phyloP scores from a whole-genome alignment of 352 stramenopile species.

The Pythium plurisporium region DNA sequence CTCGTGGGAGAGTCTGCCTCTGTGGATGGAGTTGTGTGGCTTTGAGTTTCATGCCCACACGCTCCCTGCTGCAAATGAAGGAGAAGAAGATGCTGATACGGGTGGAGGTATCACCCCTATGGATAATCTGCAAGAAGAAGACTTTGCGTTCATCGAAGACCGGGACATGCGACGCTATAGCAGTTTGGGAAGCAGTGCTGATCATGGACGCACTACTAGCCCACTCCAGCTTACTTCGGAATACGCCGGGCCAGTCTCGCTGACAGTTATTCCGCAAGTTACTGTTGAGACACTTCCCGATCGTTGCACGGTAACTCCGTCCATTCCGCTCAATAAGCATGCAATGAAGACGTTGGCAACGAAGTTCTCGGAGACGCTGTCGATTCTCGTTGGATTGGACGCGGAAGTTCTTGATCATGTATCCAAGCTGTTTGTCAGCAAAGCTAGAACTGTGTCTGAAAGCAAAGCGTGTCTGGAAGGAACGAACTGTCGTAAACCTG shows the following conservation, averaged over 20 bases:
- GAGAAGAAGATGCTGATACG: background rate
- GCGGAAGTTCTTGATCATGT: conserved; percentile 73
- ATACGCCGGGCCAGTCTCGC: conserved; percentile 32
- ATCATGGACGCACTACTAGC: conserved; percentile 30
- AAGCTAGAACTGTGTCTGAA: conserved; percentile 63
- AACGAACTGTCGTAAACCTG: conserved; percentile 61
- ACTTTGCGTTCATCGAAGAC: conserved; percentile 81
- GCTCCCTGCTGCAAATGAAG: conserved; percentile 1
- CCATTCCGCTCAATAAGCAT: conserved; percentile 57
- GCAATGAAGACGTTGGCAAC: conserved; percentile 59
- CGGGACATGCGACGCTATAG: conserved; percentile 56
- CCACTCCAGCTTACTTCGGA: conserved; percentile 47
- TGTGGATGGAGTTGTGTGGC: conserved; percentile 67
- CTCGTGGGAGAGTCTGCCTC: conserved; percentile 43
- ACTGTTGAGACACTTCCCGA: conserved; percentile 33
- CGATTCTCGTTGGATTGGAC: conserved; percentile 68
- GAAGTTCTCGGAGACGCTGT: conserved; percentile 84
- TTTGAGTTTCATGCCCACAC: conserved; percentile 53
- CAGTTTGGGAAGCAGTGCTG: conserved; percentile 53
- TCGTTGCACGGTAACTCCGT: conserved; percentile 53
- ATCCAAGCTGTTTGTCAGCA: conserved; percentile 71
- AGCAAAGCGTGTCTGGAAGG: conserved; percentile 65
- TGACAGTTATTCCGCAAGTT: conserved; percentile 62
- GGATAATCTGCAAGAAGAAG: conserved; percentile 47
- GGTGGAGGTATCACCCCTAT: background rate